Base-by-base conservation (phyloP, 768 basidiomycete species). In the Mycena floridula region DNA sequence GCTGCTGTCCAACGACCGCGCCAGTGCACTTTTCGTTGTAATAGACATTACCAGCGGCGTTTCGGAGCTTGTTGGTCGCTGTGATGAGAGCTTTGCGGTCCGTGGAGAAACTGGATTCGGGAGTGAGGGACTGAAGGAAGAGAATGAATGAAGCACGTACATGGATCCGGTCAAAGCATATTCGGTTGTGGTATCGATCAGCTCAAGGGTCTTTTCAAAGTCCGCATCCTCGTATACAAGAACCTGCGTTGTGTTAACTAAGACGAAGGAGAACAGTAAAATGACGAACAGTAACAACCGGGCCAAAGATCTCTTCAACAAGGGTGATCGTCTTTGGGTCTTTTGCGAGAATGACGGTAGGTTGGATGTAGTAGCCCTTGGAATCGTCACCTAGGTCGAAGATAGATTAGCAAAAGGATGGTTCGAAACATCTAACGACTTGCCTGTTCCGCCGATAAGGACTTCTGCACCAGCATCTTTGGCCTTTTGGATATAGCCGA, bases 11-110 rank as follows among this genome's bases (percentile, higher is more conserved):
- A 26, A 98, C 92, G 40, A 90, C 89, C n/a, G 92, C 93, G 25
- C 92, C 92, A 2, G 95, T 99, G 66, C 92, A 98, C 64, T 95
- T 94, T 55, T 97, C 94, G 64, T 97, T 97, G 69, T 93, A 91
- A 71, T 99, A 99, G 45, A 95, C 82, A 63, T 97, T 99, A 3
- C 96, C 96, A 3, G 96, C 90, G 1, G 93, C 74, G 66, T 95
- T 86, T 45, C 92, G 85, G 36, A 99, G 76, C 44, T 74, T 76
- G 67, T 86, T 85, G 35, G 90, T 83, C 2, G 92, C 89, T 25
- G 69, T 68, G 51, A 93, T 65, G 45, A 97, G 77, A 5, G 85
- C 91, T 22, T 77, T 72, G 53, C 96, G 86, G 53, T 92, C 88
- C 2, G 73, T 55, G 11, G 92, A 73, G 69, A 97, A 97, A 65